phyloP scores from a whole-genome alignment of 2,329 filamentous ascomycete species.

The Fusarium ramigenum region DNA sequence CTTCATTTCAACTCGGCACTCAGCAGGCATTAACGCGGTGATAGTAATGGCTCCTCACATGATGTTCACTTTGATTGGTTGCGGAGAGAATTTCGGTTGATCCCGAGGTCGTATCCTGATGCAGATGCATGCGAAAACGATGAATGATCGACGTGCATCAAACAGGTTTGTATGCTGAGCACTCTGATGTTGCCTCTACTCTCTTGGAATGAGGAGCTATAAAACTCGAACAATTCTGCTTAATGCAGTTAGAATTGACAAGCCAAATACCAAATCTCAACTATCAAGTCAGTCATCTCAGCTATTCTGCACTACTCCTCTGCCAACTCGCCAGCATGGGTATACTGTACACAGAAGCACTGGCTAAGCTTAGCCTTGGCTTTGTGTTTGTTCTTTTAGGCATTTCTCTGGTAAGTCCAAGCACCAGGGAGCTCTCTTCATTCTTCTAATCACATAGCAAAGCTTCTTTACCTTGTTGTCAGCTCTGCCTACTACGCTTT shows the following conservation, averaged over 20 bases:
- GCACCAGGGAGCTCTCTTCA: not conserved
- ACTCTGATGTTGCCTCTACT: not conserved
- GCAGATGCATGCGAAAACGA: not conserved
- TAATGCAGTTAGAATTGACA: fast-evolving
- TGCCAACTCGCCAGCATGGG: not conserved
- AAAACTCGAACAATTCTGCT: not conserved
- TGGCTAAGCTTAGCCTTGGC: not conserved
- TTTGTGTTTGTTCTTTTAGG: not conserved
- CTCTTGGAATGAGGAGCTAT: not conserved
- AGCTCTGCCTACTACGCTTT: not conserved
- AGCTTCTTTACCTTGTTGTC: not conserved
- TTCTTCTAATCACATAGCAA: not conserved
- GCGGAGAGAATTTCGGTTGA: not conserved
- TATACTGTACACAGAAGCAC: not conserved
- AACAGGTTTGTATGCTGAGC: not conserved
- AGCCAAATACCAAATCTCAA: not conserved
- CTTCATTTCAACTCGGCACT: not conserved
- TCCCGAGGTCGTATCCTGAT: not conserved
- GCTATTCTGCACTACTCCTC: not conserved
- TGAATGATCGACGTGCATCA: not conserved
- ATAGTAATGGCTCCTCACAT: not conserved
- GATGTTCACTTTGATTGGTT: not conserved
- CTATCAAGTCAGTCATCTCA: not conserved
- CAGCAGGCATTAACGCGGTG: not conserved
- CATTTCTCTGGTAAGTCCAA: not conserved